Evolutionary conservation across 2,329 filamentous ascomycete genomes (phyloP), one percentile per base, ranked within the genome.

Genomic region (Aspergillus sp.): DNA sequence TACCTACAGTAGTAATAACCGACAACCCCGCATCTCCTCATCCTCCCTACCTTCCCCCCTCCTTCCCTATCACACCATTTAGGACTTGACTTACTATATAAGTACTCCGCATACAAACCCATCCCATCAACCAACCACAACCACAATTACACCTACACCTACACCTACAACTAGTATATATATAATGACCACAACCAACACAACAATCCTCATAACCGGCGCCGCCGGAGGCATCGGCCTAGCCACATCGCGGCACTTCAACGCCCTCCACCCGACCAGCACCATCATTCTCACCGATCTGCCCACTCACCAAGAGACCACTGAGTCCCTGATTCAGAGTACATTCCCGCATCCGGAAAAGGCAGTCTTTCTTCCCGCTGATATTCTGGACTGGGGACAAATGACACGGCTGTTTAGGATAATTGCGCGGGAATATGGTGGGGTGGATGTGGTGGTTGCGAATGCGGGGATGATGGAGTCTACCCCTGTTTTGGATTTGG

Each of bases 401-500:
- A 72, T 80, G 70, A 66, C 66, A 21, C 23, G 58, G 2, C 61
- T 77, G 3, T 80, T 79, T 60, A 67, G 72, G 39, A 45, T 58
- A 2, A 70, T 74, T 2, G 68, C 72, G 15, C 59, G 68, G 17
- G 60, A 36, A 5, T 80, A 79, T 51, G 73, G 76, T 3, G 58
- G 69, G 4, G 62, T 80, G 1, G 76, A 80, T 60, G 70, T 79
- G 15, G 76, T 80, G 2, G 65, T 80, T 17, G 77, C 77, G 32
- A 81, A 81, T 63, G 78, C 79, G 7, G 79, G 77, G 4, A 70
- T 78, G 51, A 80, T 80, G 58, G 67, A 70, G 36, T 62, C 62
- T 3, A 52, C 43, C 4, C 28, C 62, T 2, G 64, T 71, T 1
- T 50, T 76, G 2, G 65, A 74, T 54, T 19, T 74, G 38, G 61